Evolutionary conservation across 345 rosid genomes (phyloP), one percentile per base, ranked within the genome.

Genomic region (Citrus maxima): DNA sequence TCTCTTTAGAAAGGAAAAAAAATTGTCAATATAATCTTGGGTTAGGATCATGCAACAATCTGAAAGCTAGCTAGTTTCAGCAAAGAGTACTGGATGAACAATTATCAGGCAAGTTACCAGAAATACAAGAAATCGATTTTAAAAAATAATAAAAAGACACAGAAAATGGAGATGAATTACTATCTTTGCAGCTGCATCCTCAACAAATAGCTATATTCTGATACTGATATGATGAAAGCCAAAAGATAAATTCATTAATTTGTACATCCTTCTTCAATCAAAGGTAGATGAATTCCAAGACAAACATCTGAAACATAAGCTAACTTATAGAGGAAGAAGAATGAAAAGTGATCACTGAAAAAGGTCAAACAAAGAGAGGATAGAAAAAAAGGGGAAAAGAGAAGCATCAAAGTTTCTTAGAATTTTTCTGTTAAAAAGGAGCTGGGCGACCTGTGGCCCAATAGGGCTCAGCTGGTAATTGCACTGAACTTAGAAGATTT

Each of bases 401-500:
- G 32, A 76, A 42, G 60, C 54, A 40, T 27, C 77, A 76, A 42
- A 70, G 62, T 73, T 72, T 66, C 19, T 21, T 61, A 46, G 14
- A 13, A 70, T 64, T 4, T 9, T 37, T 24, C 30, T 70, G 72
- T 81, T 81, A 90, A 83, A 73, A 87, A 74, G 97, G 86, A 77
- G 58, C 58, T 0, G 92, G 93, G 64, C 93, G 85, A 38, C 85
- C 88, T 67, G 86, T 74, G 72, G 90, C 94, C 98, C 98, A 94
- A 46, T 88, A 94, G 49, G 90, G 91, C 61, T 94, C 97, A 55
- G 81, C 71, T 40, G 93, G 92, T 71, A 94, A 81, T 75, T 90
- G 97, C 72, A 87, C 90, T 72, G 98, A 90, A 85, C 85, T 91
- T 71, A 92, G 87, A 55, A 94, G 93, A 87, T 91, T 93, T 3